A percentile compares a stretch with the other conserved stretches of the same genome.
Evolutionary conservation across 352 stramenopile species (phyloP).

Genomic region (Globisporangium nagaii): DNA sequence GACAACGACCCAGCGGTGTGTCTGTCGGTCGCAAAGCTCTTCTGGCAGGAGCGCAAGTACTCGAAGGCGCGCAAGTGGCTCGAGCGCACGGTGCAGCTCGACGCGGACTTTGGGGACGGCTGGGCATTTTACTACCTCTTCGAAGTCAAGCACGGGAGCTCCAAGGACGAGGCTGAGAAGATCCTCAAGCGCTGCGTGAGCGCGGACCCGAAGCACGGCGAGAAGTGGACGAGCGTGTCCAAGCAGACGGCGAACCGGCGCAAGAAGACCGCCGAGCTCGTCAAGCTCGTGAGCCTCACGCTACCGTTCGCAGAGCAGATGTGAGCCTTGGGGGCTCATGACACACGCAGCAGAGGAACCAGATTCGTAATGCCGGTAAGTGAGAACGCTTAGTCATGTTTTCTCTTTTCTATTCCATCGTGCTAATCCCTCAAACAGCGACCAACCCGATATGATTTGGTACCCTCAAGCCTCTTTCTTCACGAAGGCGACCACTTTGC

Average conservation of each 20-base stretch:
- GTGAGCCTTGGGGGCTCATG: constrained; percentile 10
- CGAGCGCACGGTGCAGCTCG: constrained; percentile 93
- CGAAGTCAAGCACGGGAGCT: constrained; percentile 88
- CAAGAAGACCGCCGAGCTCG: constrained; percentile 61
- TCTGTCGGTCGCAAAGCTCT: constrained; percentile 94
- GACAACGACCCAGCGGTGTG: constrained; percentile 97
- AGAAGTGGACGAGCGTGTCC: constrained; percentile 91
- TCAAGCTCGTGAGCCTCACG: constrained; percentile 79
- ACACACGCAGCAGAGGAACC: too few species aligned
- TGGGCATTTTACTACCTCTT: constrained; percentile 98
- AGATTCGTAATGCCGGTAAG: constrained; percentile 1
- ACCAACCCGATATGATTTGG: neutral
- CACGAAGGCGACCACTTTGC: constrained; percentile 52
- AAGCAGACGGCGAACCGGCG: constrained; percentile 91
- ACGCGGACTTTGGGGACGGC: constrained; percentile 95
- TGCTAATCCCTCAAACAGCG: too few species aligned
- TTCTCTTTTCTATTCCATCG: too few species aligned
- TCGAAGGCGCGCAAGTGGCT: constrained; percentile 98
- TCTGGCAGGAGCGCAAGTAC: constrained; percentile 94
- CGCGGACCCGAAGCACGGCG: constrained; percentile 93
- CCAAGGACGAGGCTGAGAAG: constrained; percentile 72
- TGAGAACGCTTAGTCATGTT: neutral
- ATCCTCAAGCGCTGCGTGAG: constrained; percentile 84
- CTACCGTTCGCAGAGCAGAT: constrained; percentile 58
- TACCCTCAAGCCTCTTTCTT: constrained; percentile 41